Base-by-base conservation (phyloP, 768 basidiomycete species). In the Auricularia sp. region DNA sequence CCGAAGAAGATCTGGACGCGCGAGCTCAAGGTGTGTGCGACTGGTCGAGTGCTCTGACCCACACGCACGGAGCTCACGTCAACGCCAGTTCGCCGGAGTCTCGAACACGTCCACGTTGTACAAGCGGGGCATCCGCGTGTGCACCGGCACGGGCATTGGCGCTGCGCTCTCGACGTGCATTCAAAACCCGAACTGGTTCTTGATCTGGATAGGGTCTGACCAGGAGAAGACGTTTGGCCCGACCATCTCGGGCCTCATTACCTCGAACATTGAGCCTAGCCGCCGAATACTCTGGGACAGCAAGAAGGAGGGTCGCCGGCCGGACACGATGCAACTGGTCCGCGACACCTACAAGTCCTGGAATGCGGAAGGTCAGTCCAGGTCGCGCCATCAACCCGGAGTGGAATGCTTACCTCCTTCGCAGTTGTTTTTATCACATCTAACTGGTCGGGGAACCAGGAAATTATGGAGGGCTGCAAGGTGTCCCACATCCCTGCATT, bases 131-230 rank as follows among this genome's bases (percentile, higher is more conserved):
- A 72, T 79, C 47, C 78, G 78, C 34, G 73, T 80, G 36, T 79
- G 79, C 69, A 80, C 79, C 1, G 79, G 79, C 12, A 80, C 78
- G 1, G 78, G 78, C 21, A 72, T 80, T 36, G 79, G 79, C n/a
- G 77, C 78, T 39, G 77, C 76, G 3, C 71, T 80, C 14, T 78
- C 78, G 8, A 80, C 79, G 16, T 79, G 78, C 65, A 67, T 79
- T 36, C 78, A 79, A 69, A 74, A 72, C 36, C 64, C 70, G 16
- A 51, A 62, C 54, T 64, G 67, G 76, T 78, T 72, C 67, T 70
- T 77, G 34, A 77, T 79, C 51, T 79, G 78, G 77, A 77, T 80
- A 18, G 74, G 78, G 36, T 77, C 77, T 35, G 78, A 80, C 66
- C 78, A 79, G 62, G 77, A 77, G 67, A 78, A 78, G 70, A 79